phyloP scores from a whole-genome alignment of 2,329 filamentous ascomycete species.

The Basipetospora sp. region DNA sequence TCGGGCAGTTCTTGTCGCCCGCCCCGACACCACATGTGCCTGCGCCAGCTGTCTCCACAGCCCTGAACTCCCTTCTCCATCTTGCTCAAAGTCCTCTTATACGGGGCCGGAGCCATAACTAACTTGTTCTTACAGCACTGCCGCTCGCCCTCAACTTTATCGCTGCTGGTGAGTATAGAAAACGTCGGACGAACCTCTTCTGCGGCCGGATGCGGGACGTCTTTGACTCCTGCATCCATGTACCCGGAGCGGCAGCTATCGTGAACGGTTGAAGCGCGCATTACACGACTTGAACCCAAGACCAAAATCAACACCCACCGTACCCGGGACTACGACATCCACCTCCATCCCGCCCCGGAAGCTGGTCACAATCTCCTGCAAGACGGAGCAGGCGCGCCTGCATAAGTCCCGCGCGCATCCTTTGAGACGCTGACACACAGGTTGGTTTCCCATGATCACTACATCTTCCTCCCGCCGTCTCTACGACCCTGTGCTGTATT shows the following conservation, averaged over 20 bases:
- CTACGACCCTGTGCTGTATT: neutral
- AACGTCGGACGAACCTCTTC: neutral
- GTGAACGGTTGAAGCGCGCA: too few species aligned
- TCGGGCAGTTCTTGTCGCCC: neutral
- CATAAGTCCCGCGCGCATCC: too few species aligned
- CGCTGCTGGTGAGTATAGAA: conserved; percentile 64
- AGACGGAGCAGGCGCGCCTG: too few species aligned
- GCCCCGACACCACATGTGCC: neutral
- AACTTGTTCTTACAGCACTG: conserved; percentile 37
- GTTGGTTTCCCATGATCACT: conserved; percentile 6
- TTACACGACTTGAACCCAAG: too few species aligned
- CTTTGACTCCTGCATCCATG: too few species aligned
- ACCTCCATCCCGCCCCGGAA: too few species aligned
- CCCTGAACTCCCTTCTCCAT: neutral
- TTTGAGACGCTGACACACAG: conserved; percentile 4
- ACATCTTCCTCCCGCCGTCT: neutral
- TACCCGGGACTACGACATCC: too few species aligned
- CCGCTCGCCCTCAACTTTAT: conserved; percentile 80
- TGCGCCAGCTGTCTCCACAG: neutral
- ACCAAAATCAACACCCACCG: too few species aligned
- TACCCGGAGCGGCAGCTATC: too few species aligned
- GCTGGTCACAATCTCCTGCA: too few species aligned
- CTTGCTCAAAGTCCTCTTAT: neutral
- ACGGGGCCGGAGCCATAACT: neutral
- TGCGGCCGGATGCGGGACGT: too few species aligned